Evolutionary conservation across 257 asterid species (phyloP), one percentile per base, ranked within the genome.

Genomic region (Parsonsia alboflavescens): DNA sequence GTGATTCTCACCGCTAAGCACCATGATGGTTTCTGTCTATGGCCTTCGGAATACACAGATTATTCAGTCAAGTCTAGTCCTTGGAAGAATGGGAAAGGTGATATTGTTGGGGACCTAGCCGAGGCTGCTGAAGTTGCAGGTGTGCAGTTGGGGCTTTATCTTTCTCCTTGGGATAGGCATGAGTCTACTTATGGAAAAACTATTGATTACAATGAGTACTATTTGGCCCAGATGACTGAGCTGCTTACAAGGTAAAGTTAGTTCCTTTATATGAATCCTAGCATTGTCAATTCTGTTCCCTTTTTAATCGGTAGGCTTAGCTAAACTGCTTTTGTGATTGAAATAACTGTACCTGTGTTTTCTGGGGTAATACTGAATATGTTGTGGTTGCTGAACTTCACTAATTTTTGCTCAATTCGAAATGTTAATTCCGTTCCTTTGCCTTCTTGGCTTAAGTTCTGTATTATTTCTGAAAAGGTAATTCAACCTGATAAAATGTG

Each of bases 131-230:
- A 75, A 73, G 42, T 39, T 70, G 87, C 73, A 53, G 96, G 97
- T 3, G n/a, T 95, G 42, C 82, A 88, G 52, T 85, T 95, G 80
- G 99, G 99, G 33, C 59, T 95, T 81, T 95, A 95, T 83, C 96
- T 95, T 61, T 95, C 99, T 57, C 99, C 99, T 49, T 95, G 99
- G 99, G 99, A 95, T 83, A 82, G 96, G 70, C 98, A 95, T 73
- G 98, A 92, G 30, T 11, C 96, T 66, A 75, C 82, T 75, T 95
- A 88, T 82, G 99, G 99, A 41, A 59, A 86, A 41, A 92, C 96
- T 64, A 63, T 90, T 24, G 94, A 89, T 71, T 95, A 95, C 59
- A 95, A 95, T 77, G 96, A 92, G 84, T 85, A 70, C 73, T 95
- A 90, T 81, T 58, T 90, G 97, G 99, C 87, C 2, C 99, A 95